Base-by-base conservation (phyloP, 1,284 basidiomycete species). In the Trichosporon inkin region DNA sequence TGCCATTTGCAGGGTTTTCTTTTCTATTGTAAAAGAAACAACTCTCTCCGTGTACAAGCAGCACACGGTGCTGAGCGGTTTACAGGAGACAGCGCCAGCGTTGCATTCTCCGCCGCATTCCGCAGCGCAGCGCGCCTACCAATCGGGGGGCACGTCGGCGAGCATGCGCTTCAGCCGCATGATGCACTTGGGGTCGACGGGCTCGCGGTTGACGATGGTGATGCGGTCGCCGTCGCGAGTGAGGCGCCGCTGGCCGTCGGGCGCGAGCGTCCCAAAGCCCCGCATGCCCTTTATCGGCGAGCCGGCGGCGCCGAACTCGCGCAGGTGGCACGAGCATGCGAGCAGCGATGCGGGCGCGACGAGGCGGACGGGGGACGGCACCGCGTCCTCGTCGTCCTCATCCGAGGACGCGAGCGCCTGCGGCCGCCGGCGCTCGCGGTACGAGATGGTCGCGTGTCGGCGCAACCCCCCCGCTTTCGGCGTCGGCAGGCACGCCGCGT, bases 131-230 rank as follows among this genome's bases (percentile, higher is more conserved):
- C 3, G 13, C 24, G 28, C 8, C 28, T 32, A 49, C 44, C 44
- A 49, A 16, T 49, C 44, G 2, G 24, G 14, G 4, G 44, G 44
- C 24, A 49, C 44, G 11, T 10, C 16, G 22, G 16, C 22, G 14
- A 49, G 44, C 44, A 32, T 14, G 4, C 44, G 44, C 22, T 49
- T 49, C 14, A 49, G 44, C 44, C n/a, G 22, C 44, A 49, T 49
- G 44, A 49, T 49, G 24, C 44, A 49, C 24, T 49, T 49, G 24
- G 44, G 24, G 16, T 49, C 44, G 6, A 49, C 44, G 17, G 24
- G 14, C 3, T 24, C 44, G 44, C 44, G 22, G 24, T 7, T 32
- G 11, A 24, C 44, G 10, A 49, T 49, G 3, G 44, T 49, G 24
- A 49, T 49, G 22, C 44, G 24, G 44, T 49, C 44, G 4, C 14